Conservation (phyloP, 1,284 basidiomycete genomes). For the Boletellus dicymbophilus region DNA sequence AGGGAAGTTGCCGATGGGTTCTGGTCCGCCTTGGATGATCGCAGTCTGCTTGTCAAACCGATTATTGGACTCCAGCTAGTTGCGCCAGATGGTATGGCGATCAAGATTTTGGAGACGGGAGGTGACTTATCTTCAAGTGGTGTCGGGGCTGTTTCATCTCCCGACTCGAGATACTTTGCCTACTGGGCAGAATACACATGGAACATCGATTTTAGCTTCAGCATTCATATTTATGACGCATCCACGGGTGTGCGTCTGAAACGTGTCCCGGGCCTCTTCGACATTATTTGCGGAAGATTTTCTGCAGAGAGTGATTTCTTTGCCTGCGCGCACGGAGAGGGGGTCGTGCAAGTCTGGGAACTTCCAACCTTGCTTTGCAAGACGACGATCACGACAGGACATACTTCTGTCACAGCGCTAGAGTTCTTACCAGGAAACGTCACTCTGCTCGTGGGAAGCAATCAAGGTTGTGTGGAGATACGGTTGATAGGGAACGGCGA, state of each 20-base stretch:
- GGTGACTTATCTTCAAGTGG: too few relatives aligned
- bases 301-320: slow-evolving; percentile 16
- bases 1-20: slow-evolving; percentile 4
- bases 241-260: slow-evolving; percentile 17
- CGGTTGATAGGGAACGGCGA: slow-evolving; percentile 17
- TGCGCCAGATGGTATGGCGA: slow-evolving; percentile 1
- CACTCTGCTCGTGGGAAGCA: slow-evolving; percentile 17
- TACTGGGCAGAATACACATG: slow-evolving; percentile 22
- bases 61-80: slow-evolving; percentile 13
- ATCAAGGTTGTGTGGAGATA: slow-evolving; percentile 17
- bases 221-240: slow-evolving; percentile 20
- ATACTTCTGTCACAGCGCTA: slow-evolving; percentile 15
- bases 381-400: slow-evolving; percentile 13
- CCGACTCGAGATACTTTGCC: slow-evolving; percentile 22
- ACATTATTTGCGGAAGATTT: slow-evolving; percentile 16
- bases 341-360: slow-evolving; percentile 22
- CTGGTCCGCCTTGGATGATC: slow-evolving; percentile 17
- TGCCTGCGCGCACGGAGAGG: slow-evolving; percentile 20
- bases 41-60: slow-evolving; percentile 12
- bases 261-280: slow-evolving; percentile 16
- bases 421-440: slow-evolving; percentile 15
- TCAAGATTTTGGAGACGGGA: slow-evolving; percentile 19
- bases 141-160: slow-evolving; percentile 15
- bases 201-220: slow-evolving; percentile 18
- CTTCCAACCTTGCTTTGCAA: slow-evolving; percentile 11